Evolutionary conservation across 441 rosid species (phyloP), one percentile per base, ranked within the genome.

Genomic region (Arabidopsis hybrid): DNA sequence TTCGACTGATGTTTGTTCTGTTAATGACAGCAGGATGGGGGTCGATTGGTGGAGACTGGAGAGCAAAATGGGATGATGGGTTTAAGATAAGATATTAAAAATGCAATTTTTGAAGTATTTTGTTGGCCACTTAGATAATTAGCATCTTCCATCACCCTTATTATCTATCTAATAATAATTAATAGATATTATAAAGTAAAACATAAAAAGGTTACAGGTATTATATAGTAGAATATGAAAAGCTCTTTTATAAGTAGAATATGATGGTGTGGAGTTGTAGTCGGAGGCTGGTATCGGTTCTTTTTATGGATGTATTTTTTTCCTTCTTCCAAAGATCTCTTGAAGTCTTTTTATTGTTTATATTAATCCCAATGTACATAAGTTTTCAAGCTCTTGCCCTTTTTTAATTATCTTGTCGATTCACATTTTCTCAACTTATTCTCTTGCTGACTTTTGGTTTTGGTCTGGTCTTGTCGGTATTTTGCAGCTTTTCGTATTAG

Each of bases 41-140:
- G 39, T 56, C 5, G 5, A 18, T 16, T 47, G 60, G 79, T 55
- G 58, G 79, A 62, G 58, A 35, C 9, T 53, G 53, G 59, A 57
- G 61, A 64, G 71, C 60, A 57, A 4, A 26, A 31, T 17, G 56
- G 75, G 61, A 38, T 29, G 16, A 56, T 70, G 21, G 70, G 17
- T 13, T 18, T 34, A 75, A 57, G 64, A 56, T 55, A 76, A 12
- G 59, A 46, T 69, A 56, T 56, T 59, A 29, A 69, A 64, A 76
- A 52, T 64, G 75, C 79, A 76, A 76, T 76, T 76, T 76, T 76
- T 69, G 75, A 76, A 76, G 67, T 76, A 69, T 70, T 69, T 64
- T 57, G 71, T 47, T 62, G 75, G 75, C 60, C 70, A 40, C 34
- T 70, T 64, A 76, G 71, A 64, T 70, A 14, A 55, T 62, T 76